Base-by-base conservation (phyloP, 2,329 filamentous ascomycete species). In the Sarocladium strictum region DNA sequence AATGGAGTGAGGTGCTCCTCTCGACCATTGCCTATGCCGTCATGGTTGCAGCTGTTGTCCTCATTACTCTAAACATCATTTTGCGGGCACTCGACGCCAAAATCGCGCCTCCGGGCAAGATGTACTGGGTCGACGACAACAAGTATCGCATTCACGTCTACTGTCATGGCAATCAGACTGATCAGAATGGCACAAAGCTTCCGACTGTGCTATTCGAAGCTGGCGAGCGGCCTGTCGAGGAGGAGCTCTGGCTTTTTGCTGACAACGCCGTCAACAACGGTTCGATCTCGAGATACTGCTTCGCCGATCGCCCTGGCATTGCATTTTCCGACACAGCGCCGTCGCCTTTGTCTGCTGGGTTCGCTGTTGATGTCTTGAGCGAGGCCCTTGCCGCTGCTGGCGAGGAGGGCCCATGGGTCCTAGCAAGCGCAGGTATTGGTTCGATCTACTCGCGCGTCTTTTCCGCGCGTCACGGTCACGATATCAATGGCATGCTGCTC, bases 391-490 rank as follows among this genome's bases (percentile, higher is more conserved):
- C 87, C 2, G 77, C 83, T 38, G 84, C 88, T 3, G 91, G 86
- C 24, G 94, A 97, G 71, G 78, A 84, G 49, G 92, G 93, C 0
- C 93, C 94, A 0, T 99, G 89, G 87, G 79, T 99, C 26, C 76
- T 97, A 4, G 86, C 91, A 33, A 91, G 89, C 45, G 89, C 91
- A 3, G 93, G 93, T 26, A 81, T 95, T 53, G 94, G 93, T 12
- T 89, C 88, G 54, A 83, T 97, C 52, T 94, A 97, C 66, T 90
- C 87, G 43, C 88, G 93, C 11, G 90, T 99, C 61, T 97, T 99
- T 70, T 89, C 90, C 52, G 87, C 90, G 27, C 85, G 92, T 15
- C 89, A 97, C 65, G 79, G 87, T 50, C 76, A 79, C 55, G 81
- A 89, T 55, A 80, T 97, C 40, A 80, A 79, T 24, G 93, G 91